These are phyloP conservation scores for Colletotrichum chrysophilum DNA, from an alignment of 2,329 filamentous ascomycete genomes.

Conservation along the genomic window DNA sequence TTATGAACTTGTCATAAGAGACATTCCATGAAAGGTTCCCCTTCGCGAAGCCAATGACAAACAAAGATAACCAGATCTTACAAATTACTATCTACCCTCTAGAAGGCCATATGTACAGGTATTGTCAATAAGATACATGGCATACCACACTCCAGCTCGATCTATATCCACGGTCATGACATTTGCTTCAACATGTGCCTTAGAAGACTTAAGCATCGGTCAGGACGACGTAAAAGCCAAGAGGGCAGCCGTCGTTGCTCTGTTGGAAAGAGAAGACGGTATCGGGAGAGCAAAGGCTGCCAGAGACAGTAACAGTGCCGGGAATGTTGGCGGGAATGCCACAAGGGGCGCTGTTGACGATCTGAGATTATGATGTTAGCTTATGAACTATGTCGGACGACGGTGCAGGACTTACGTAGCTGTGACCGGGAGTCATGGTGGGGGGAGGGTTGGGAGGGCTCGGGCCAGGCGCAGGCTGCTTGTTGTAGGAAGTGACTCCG, in stretches of 20 bases:
- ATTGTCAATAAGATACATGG: background rate
- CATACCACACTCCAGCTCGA: background rate
- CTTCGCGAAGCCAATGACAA: fast-evolving
- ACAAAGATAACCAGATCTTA: background rate
- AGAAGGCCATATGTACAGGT: background rate
- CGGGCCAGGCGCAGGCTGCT: constrained; percentile 10
- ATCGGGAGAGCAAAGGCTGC: constrained; percentile 8
- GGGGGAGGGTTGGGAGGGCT: constrained; percentile 13
- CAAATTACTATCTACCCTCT: background rate
- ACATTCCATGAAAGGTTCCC: background rate
- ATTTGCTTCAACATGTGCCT: fast-evolving
- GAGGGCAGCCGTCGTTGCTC: background rate
- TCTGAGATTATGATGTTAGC: background rate
- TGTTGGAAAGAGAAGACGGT: constrained; percentile 9
- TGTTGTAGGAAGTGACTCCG: constrained; percentile 10
- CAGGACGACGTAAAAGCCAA: constrained; percentile 14
- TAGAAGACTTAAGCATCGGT: background rate
- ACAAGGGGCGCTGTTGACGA: constrained; percentile 15
- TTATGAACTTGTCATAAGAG: background rate
- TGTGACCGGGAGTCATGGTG: constrained; percentile 8
- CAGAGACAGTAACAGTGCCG: constrained; percentile 11
- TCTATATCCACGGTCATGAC: background rate
- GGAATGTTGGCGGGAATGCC: background rate
- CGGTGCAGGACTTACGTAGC: background rate
- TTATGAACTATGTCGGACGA: background rate